Base-by-base conservation (phyloP, 179 eudicot species). In the Patellifolia procumbens region DNA sequence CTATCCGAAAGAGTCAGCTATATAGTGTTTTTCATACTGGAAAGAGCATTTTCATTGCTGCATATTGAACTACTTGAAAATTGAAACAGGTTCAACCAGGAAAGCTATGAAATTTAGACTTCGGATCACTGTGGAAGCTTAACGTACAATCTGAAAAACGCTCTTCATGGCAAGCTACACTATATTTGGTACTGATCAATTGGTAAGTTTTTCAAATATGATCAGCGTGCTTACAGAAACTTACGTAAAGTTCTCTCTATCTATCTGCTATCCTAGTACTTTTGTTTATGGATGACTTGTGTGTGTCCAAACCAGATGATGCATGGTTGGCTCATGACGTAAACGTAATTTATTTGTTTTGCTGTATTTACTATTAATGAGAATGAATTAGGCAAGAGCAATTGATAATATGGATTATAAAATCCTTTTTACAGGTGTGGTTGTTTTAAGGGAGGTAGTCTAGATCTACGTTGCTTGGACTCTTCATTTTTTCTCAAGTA, bases 341-440 rank as follows among this genome's bases (percentile, higher is more conserved):
- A n/a, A n/a, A n/a, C n/a, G n/a, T 5, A 39, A 37, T 9, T 1
- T 10, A 19, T 37, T 11, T 66, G 17, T 11, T 39, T n/a, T 39
- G 70, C 29, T 42, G 70, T 22, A 39, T 65, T 65, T 10, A 66
- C 39, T 19, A 66, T 42, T 39, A 19, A 42, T 11, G 11, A n/a
- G n/a, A n/a, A n/a, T n/a, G 31, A 8, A 22, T 66, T 66, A 66
- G 70, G 49, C 39, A 12, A 39, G 13, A 39, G 49, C 32, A 66
- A 66, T 49, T 66, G 70, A 66, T 39, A 66, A 66, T 13, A 66
- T 66, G 62, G 62, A 58, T 51, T 20, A 66, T 39, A 39, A 24
- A 4, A n/a, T 6, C 46, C n/a, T n/a, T 43, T 65, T 34, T 2
- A 65, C 51, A 65, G 70, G 15, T 22, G 15, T 66, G 45, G 11